Evolutionary conservation across 345 rosid genomes (phyloP).

Genomic region (Hypericum perforatum): DNA sequence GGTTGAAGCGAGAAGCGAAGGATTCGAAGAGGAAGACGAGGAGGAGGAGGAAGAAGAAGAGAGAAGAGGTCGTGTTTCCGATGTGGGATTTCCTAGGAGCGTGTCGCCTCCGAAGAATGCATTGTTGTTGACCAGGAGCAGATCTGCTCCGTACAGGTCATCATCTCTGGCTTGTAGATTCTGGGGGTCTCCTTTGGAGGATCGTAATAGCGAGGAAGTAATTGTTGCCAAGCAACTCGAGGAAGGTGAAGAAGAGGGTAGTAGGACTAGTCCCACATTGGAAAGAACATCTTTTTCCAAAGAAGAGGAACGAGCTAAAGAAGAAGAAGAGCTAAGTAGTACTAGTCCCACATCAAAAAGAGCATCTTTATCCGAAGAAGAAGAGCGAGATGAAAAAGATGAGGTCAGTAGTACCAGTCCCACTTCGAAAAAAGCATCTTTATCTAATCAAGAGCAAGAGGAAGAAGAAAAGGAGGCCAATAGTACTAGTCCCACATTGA

Average conservation of each 20-base stretch:
- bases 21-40: slow-evolving; percentile 13
- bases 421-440: too few species aligned
- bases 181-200: slow-evolving; percentile 55
- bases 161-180: slow-evolving; percentile 69
- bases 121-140: slow-evolving; percentile 54
- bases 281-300: too few species aligned
- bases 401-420: too few species aligned
- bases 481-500: too few species aligned
- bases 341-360: slow-evolving; percentile 22
- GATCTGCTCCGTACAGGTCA: slow-evolving; percentile 82
- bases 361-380: slow-evolving; percentile 19
- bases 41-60: slow-evolving; percentile 19
- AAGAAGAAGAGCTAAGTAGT: slow-evolving; percentile 16
- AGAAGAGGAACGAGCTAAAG: slow-evolving; percentile 23
- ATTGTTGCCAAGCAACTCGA: too few species aligned
- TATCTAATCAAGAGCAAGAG: neutral
- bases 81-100: slow-evolving; percentile 18
- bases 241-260: too few species aligned
- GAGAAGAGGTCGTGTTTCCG: slow-evolving; percentile 15
- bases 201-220: too few species aligned
- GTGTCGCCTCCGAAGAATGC: slow-evolving; percentile 67
- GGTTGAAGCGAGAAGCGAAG: slow-evolving; percentile 16
- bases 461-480: slow-evolving; percentile 20
- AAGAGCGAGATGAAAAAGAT: slow-evolving; percentile 17
- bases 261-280: too few species aligned